Evolutionary conservation across 2,329 filamentous ascomycete species (phyloP).

Genomic region (Ophiostoma australiae): DNA sequence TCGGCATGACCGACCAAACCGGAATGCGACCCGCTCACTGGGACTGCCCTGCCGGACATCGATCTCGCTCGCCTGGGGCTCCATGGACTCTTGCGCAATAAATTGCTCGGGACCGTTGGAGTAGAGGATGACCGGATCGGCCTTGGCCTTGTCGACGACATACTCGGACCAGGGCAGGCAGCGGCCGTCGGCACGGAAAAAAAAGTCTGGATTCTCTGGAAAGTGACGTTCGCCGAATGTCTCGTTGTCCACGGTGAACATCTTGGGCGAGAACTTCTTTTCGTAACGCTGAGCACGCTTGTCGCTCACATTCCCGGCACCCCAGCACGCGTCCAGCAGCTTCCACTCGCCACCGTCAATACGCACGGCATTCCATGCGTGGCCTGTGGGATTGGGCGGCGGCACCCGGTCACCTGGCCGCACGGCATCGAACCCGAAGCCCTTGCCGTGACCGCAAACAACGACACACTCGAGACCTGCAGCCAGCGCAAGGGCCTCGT

Average conservation of each 20-base stretch:
- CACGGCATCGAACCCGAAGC: conserved; percentile 64
- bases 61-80: conserved; percentile 47
- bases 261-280: conserved; percentile 59
- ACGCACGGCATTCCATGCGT: conserved; percentile 90
- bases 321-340: conserved; percentile 88
- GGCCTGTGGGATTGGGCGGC: conserved; percentile 55
- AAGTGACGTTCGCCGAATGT: conserved; percentile 79
- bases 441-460: conserved; percentile 78
- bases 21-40: conserved; percentile 62
- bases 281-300: conserved; percentile 55
- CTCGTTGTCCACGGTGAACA: conserved; percentile 63
- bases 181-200: conserved; percentile 70
- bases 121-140: conserved; percentile 47
- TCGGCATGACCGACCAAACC: conserved; percentile 71
- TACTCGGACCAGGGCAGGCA: conserved; percentile 76
- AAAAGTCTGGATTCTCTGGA: conserved; percentile 61
- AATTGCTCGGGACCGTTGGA: conserved; percentile 46
- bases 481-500: conserved; percentile 68
- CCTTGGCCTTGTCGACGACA: conserved; percentile 54
- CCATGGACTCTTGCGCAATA: conserved; percentile 54
- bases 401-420: conserved; percentile 62
- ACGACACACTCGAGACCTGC: conserved; percentile 75
- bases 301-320: conserved; percentile 64
- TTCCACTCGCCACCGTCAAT: conserved; percentile 90
- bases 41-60: conserved; percentile 50